Evolutionary conservation across 257 asterid genomes (phyloP).

Genomic region (Solanum dulcamara): DNA sequence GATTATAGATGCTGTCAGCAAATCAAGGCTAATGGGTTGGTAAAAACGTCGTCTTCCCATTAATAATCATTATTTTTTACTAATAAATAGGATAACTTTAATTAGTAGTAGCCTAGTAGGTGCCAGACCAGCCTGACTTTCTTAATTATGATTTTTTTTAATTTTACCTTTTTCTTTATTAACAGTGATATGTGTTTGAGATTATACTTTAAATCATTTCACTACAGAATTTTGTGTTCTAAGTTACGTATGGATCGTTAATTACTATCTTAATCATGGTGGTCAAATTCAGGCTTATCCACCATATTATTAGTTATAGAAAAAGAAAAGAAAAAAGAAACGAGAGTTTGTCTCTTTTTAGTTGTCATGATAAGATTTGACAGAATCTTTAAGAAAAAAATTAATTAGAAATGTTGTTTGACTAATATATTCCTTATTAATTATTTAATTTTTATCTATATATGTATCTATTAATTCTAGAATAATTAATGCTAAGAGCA

Average conservation of each 20-base stretch:
- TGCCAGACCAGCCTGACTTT: background rate
- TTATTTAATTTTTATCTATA: no score
- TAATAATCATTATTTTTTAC: background rate
- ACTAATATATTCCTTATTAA: no score
- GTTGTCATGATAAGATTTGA: no score
- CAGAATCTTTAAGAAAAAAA: no score
- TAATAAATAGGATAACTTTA: background rate
- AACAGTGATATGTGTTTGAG: background rate
- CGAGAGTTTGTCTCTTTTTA: no score
- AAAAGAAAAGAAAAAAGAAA: background rate
- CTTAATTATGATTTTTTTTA: background rate
- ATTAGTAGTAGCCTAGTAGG: background rate
- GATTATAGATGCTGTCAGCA: background rate
- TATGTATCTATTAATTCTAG: no score
- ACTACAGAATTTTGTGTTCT: background rate
- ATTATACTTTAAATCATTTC: background rate
- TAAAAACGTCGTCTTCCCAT: background rate
- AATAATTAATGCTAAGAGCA: no score
- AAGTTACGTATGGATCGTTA: background rate
- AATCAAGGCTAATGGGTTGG: conserved; percentile 2
- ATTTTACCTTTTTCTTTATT: background rate
- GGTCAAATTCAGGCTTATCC: background rate
- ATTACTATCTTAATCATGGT: background rate
- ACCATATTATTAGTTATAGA: background rate
- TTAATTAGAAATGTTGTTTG: no score